phyloP scores from a whole-genome alignment of 1,284 basidiomycete genomes.

The Trichosporon sp. region DNA sequence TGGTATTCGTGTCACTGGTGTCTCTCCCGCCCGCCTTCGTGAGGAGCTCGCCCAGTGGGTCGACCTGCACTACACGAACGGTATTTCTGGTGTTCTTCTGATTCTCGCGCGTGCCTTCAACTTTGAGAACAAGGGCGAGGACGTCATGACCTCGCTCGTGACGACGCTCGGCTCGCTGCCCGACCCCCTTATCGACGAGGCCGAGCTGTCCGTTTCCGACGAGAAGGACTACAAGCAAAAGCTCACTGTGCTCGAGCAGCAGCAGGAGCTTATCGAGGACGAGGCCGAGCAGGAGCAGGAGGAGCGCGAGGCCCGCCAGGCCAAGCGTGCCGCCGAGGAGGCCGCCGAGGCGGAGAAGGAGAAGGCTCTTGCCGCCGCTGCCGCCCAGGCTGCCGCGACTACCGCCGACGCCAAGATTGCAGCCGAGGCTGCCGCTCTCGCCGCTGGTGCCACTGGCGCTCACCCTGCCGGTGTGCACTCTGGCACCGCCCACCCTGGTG shows the following conservation, averaged over 20 bases:
- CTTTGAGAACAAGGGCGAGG: constrained; percentile 79
- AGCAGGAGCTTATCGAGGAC: constrained; percentile 98
- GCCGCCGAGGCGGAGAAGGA: constrained; percentile 6
- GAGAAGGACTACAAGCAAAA: constrained; percentile 97
- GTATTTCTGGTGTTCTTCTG: constrained; percentile 88
- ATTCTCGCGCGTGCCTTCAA: constrained; percentile 90
- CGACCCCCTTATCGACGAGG: constrained; percentile 92
- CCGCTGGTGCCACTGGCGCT: neutral
- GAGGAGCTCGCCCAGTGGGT: constrained; percentile 94
- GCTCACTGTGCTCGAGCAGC: constrained; percentile 93
- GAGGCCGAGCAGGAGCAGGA: constrained; percentile 37
- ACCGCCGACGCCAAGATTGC: neutral
- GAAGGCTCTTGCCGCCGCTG: neutral
- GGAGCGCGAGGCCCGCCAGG: neutral
- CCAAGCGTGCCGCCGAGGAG: neutral
- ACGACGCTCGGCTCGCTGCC: constrained; percentile 87
- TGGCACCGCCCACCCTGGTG: neutral
- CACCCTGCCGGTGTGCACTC: neutral
- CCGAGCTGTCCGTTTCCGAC: constrained; percentile 81
- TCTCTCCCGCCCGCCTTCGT: constrained; percentile 74
- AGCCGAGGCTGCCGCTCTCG: neutral
- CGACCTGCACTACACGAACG: constrained; percentile 72
- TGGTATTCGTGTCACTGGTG: constrained; percentile 80
- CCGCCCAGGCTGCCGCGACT: neutral
- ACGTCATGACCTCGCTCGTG: constrained; percentile 77